These are phyloP conservation scores for Stachybotrys chartarum DNA, from an alignment of 2,329 filamentous ascomycete species.

Conservation along the genomic window DNA sequence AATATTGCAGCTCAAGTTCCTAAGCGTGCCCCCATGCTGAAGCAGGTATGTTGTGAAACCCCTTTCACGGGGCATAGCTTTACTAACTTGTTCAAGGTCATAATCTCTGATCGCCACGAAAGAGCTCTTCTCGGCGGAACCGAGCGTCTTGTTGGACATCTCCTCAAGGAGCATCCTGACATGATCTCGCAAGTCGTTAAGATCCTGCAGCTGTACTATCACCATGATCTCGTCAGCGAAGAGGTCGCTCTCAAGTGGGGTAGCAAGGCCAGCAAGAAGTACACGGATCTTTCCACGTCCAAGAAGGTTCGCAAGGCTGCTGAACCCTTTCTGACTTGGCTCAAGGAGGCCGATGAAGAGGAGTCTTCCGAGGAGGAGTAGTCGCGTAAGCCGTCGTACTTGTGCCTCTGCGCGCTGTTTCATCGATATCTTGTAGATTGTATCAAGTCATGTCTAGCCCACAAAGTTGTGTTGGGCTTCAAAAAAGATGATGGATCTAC, in stretches of 20 bases:
- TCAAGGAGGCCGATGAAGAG: conserved; percentile 76
- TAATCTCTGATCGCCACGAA: conserved; percentile 87
- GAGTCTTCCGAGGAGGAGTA: conserved; percentile 55
- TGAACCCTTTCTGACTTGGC: conserved; percentile 90
- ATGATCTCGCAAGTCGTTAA: conserved; percentile 71
- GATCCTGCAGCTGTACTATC: conserved; percentile 84
- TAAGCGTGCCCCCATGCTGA: conserved; percentile 76
- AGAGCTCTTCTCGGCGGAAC: conserved; percentile 93
- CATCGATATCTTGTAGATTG: not conserved
- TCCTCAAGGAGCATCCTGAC: conserved; percentile 70
- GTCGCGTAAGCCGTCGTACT: not conserved
- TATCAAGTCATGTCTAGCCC: too few species aligned
- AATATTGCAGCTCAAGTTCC: conserved; percentile 83
- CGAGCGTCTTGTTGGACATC: conserved; percentile 74
- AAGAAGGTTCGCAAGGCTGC: conserved; percentile 95
- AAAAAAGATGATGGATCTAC: too few species aligned
- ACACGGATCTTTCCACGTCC: conserved; percentile 80
- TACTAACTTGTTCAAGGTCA: conserved; percentile 47
- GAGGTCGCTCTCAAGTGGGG: conserved; percentile 89
- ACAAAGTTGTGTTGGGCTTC: too few species aligned
- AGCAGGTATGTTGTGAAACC: conserved; percentile 56
- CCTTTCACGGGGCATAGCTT: not conserved
- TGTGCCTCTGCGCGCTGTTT: not conserved
- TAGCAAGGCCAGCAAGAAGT: conserved; percentile 95
- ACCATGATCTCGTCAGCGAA: conserved; percentile 82